Evolutionary conservation across 257 asterid genomes (phyloP), one percentile per base, ranked within the genome.

Genomic region (Nicotiana benthamiana): DNA sequence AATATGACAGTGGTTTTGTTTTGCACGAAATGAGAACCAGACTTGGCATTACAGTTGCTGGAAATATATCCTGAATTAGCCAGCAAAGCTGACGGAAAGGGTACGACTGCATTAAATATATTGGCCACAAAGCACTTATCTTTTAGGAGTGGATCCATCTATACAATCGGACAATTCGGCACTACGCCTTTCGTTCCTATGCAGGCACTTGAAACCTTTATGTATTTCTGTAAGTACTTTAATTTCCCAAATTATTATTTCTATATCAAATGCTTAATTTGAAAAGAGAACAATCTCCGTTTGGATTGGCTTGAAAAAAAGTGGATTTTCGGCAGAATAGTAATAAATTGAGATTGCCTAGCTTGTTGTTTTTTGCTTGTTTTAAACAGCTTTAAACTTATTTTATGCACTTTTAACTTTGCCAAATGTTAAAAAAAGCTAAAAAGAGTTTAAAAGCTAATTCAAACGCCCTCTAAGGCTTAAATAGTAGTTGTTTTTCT

Each of bases 51-150:
- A 22, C 43, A 57, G 10, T 51, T 82, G 32, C 3, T 32, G 53
- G 48, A 32, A 8, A 51, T 46, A 4, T 82, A 75, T 52, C 70
- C 78, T 4, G 27, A 76, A 16, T 75, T 82, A 20, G 84, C 81
- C 28, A 15, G 4, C 0, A 64, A 20, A 75, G 53, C 4, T 0
- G 53, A 76, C 6, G n/a, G 27, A 3, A 22, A 51, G 8, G 81
- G 77, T 26, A 13, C 3, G 26, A 75, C 70, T 11, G 77, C 84
- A 3, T 36, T 82, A 13, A 34, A 52, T 63, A 3, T 82, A 65
- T 75, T 82, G 77, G 84, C 84, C 20, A 22, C 81, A 16, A n/a
- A 46, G 10, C 56, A 57, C 15, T 40, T 30, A 6, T 77, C 70
- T 12, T 77, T 77, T 5, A 82, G 20, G 51, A 82, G 84, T 76